Evolutionary conservation across 75 land plant genomes (phyloP), one percentile per base, ranked within the genome.

Genomic region (Picea glauca): DNA sequence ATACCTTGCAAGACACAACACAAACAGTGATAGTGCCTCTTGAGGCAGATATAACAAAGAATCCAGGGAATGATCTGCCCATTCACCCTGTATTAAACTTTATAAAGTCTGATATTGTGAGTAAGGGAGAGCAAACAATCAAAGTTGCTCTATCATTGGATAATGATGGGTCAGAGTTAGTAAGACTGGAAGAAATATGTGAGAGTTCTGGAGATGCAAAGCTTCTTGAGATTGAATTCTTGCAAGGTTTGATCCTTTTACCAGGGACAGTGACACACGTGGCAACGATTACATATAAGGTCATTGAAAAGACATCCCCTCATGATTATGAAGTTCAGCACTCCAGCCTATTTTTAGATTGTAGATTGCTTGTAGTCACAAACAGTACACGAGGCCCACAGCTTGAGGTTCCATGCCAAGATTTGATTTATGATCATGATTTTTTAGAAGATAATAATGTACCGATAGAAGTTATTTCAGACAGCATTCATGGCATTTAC

Each of bases 381-480:
- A 93, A 94, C 88, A 85, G 85, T 70, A 85, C 93, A 21, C 57
- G 17, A 60, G 75, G 58, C 75, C 80, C 83, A 67, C 76, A 81
- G 70, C 74, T 93, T 63, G 87, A 81, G 59, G 66, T 93, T 78
- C 86, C 90, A 62, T 94, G 92, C 77, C 40, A 76, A 63, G 90
- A 84, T 32, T 54, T 87, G 43, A 26, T 85, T 15, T 32, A 73
- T 76, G 0, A 76, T 40, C 81, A 65, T 62, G 2, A 77, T 58
- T 81, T 76, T 76, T 74, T 32, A 17, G 67, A 23, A 80, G 7
- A 84, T 32, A 58, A 77, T 5, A 9, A 54, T 60, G 66, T 40
- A 6, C 13, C 32, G n/a, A 57, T 20, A 50, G n/a, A 60, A 58
- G 33, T 23, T 50, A 58, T 43, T 14, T 58, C 59, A 14, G 75